A percentile compares a stretch with the other conserved stretches of the same genome.
phyloP scores from a whole-genome alignment of 495 filamentous ascomycete genomes.

The Penicillium turbatum region DNA sequence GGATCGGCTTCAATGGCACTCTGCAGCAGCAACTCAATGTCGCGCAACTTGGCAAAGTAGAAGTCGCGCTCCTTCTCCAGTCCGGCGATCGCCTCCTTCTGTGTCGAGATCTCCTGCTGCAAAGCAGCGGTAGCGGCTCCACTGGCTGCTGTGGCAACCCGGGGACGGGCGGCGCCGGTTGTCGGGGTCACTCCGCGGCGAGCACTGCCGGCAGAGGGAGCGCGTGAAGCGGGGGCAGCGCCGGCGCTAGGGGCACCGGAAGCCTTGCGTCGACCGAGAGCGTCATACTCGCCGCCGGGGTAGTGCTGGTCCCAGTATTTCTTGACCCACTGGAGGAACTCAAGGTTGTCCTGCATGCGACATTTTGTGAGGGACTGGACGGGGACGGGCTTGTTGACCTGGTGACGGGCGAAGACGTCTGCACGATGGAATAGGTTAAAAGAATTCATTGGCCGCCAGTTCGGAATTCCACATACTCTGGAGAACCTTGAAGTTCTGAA shows the following conservation, averaged over 20 bases:
- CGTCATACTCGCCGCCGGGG: constrained; percentile 94
- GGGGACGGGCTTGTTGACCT: constrained; percentile 80
- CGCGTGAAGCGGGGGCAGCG: constrained; percentile 33
- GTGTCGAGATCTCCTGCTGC: constrained; percentile 70
- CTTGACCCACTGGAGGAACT: constrained; percentile 97
- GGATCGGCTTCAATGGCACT: constrained; percentile 85
- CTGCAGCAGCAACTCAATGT: constrained; percentile 93
- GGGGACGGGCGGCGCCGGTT: constrained; percentile 49
- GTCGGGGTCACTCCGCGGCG: constrained; percentile 73
- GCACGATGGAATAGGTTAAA: constrained; percentile 4
- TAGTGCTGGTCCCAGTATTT: constrained; percentile 97
- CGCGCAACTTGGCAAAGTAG: constrained; percentile 96
- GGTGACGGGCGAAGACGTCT: constrained; percentile 82
- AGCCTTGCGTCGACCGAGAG: constrained; percentile 76
- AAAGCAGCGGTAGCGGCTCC: constrained; percentile 61
- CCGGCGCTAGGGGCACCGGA: constrained; percentile 50
- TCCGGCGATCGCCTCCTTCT: constrained; percentile 83
- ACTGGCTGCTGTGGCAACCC: constrained; percentile 46
- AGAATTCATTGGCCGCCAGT: constrained; percentile 3
- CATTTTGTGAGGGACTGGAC: constrained; percentile 89
- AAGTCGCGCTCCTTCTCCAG: constrained; percentile 94
- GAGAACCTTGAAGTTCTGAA: constrained; percentile 95
- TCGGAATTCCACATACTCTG: constrained; percentile 62
- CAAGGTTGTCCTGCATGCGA: constrained; percentile 99
- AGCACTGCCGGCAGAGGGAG: constrained; percentile 22